These are phyloP conservation scores for Flaveria trinervia DNA, from an alignment of 129 eudicot genomes.

Conservation along the genomic window DNA sequence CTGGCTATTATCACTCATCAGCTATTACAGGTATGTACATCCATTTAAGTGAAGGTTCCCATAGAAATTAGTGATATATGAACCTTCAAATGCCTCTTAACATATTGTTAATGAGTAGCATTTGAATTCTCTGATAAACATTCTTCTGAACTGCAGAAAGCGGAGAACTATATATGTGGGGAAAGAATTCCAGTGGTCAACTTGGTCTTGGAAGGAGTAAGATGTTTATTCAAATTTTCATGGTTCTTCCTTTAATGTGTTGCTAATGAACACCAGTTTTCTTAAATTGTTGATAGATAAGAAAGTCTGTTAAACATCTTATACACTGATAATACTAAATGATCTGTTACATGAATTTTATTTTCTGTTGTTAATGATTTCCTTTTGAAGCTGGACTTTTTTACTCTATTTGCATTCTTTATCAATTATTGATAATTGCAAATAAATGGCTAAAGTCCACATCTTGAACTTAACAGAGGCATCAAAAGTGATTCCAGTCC, in stretches of 20 bases:
- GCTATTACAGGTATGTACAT: conserved; percentile 76
- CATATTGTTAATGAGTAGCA: background rate
- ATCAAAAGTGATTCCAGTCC: conserved; percentile 54
- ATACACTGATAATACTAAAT: too few species aligned
- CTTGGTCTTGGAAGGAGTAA: conserved; percentile 98
- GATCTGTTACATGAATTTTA: background rate
- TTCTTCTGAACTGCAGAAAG: conserved; percentile 56
- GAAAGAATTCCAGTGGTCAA: conserved; percentile 87
- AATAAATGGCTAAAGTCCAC: background rate
- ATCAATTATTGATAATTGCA: background rate
- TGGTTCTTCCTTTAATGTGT: conserved; percentile 16
- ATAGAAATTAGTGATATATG: too few species aligned
- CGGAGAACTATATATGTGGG: conserved; percentile 95
- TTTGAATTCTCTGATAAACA: conserved; percentile 14
- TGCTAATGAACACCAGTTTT: too few species aligned
- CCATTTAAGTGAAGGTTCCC: too few species aligned
- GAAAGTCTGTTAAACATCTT: background rate
- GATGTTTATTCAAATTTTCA: background rate
- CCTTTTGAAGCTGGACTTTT: too few species aligned
- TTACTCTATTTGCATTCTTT: background rate
- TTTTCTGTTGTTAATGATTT: background rate
- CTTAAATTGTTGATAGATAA: background rate
- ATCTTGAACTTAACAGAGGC: conserved; percentile 55
- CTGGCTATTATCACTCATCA: conserved; percentile 90
- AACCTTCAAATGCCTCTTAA: too few species aligned